These are phyloP conservation scores for Cyberlindnera maclurae DNA, from an alignment of 805 yeast genomes.

Conservation along the genomic window DNA sequence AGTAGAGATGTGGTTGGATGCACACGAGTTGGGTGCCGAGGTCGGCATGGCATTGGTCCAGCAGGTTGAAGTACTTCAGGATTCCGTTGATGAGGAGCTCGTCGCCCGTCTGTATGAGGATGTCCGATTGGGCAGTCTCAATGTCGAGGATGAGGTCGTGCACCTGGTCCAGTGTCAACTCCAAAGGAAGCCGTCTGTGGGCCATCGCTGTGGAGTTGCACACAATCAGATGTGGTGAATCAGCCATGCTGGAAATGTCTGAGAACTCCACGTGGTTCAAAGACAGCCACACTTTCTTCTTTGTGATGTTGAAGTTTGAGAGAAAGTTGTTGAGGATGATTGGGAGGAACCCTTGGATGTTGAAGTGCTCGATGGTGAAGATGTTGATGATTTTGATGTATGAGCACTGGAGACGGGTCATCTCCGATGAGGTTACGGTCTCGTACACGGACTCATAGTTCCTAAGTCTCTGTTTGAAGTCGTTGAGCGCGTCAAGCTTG, in stretches of 20 bases:
- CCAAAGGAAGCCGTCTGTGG: conserved; percentile 1
- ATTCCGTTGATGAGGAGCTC: conserved; percentile 18
- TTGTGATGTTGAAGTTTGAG: conserved; percentile 12
- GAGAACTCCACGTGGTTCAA: conserved; percentile 6
- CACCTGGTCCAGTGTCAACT: conserved; percentile 11
- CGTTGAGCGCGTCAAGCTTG: conserved; percentile 21
- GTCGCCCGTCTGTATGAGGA: conserved; percentile 17
- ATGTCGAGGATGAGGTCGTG: conserved; percentile 19
- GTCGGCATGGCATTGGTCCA: conserved; percentile 11
- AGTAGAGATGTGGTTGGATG: conserved; percentile 19
- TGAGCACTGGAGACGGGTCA: conserved; percentile 37
- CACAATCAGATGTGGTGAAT: background rate
- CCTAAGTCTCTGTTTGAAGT: conserved; percentile 38
- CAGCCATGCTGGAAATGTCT: conserved; percentile 2
- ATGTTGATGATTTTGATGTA: conserved; percentile 60
- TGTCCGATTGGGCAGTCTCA: conserved; percentile 11
- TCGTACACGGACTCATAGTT: conserved; percentile 49
- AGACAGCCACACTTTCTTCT: conserved; percentile 18
- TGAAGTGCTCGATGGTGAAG: conserved; percentile 46
- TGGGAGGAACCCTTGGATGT: conserved; percentile 33
- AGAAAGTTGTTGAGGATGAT: conserved; percentile 16
- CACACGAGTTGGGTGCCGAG: conserved; percentile 14
- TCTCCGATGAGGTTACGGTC: conserved; percentile 35
- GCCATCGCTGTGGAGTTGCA: conserved; percentile 1
- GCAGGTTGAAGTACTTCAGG: conserved; percentile 17